Base-by-base conservation (phyloP, 805 yeast genomes). In the Pichia scutulata region DNA sequence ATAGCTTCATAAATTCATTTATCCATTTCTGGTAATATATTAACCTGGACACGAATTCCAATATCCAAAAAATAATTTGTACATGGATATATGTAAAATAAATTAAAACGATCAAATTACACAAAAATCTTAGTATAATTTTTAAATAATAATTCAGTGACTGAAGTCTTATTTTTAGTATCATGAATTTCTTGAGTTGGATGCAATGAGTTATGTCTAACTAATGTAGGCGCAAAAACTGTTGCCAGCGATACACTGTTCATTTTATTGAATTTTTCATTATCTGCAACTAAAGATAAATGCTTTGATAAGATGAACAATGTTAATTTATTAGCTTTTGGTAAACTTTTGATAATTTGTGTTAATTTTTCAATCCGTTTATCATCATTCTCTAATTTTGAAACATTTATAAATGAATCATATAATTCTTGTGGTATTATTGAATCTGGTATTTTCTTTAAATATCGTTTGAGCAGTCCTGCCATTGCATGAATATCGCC, bases 161-260 rank as follows among this genome's bases (percentile, higher is more conserved):
- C 80, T 39, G 79, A 84, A 56, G 87, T 89, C 63, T 92, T 77
- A 46, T 80, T 75, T 24, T 84, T 85, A 86, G 89, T 88, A 65
- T 93, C 98, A 48, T 73, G 61, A 64, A 93, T 79, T 65, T 93
- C 99, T 49, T 83, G 77, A 56, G 85, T 89, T 8, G 95, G 90
- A 40, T 81, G 75, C 52, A 75, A 70, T 8, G 60, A 52, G 37
- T 59, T 54, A 59, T 89, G 96, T 44, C 96, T 75, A 0, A 89
- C 84, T 42, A 93, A 69, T 8, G 97, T 89, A 4, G 99, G 98
- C 1, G 97, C 96, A 73, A 93, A 93, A 8, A 92, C 97, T 42
- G 93, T 88, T 0, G 96, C 83, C 48, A 93, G 68, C 60, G 93
- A 89, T 65, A 82, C 82, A 58, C 77, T 72, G 41, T 78, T 86